Percentiles rank a stretch among this genome's conserved stretches.
Conservation (phyloP, 768 basidiomycete species). For the Leccinum fibrillosum region DNA sequence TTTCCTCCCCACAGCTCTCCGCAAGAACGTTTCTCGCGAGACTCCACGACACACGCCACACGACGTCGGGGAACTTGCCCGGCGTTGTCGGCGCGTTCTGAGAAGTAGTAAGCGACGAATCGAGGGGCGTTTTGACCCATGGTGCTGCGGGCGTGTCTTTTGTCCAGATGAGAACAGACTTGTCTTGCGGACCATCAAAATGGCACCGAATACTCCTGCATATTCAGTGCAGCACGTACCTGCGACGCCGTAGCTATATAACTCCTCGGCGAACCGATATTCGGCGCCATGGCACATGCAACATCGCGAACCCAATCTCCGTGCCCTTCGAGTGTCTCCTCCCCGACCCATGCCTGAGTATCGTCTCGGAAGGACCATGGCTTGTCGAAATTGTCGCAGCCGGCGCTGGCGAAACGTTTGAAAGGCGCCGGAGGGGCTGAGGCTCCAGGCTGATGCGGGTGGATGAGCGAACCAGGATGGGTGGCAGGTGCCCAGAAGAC, state of each 20-base stretch:
- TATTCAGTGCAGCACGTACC: conserved; percentile 33
- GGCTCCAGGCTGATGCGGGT: conserved; percentile 51
- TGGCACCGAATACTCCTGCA: not conserved
- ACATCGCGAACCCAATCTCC: conserved; percentile 98
- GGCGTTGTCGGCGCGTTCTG: conserved; percentile 44
- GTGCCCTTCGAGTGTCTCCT: conserved; percentile 88
- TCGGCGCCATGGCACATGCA: conserved; percentile 85
- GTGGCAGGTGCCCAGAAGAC: conserved; percentile 97
- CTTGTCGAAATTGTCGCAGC: conserved; percentile 93
- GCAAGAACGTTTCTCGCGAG: conserved; percentile 94
- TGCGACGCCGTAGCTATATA: conserved; percentile 97
- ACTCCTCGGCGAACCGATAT: conserved; percentile 89
- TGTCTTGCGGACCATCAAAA: conserved; percentile 46
- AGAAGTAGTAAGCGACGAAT: conserved; percentile 55
- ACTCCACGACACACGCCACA: conserved; percentile 99
- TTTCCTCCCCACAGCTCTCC: conserved; percentile 98
- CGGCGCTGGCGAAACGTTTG: conserved; percentile 92
- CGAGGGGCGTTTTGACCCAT: conserved; percentile 80
- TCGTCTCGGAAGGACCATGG: conserved; percentile 93
- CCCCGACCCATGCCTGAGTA: conserved; percentile 85
- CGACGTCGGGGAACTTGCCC: conserved; percentile 93
- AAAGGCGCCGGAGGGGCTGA: conserved; percentile 49
- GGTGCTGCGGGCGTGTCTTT: conserved; percentile 70
- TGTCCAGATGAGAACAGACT: conserved; percentile 89
- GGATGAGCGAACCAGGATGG: conserved; percentile 80